Conservation (phyloP, 352 stramenopile species). For the Phytophthora idaei region DNA sequence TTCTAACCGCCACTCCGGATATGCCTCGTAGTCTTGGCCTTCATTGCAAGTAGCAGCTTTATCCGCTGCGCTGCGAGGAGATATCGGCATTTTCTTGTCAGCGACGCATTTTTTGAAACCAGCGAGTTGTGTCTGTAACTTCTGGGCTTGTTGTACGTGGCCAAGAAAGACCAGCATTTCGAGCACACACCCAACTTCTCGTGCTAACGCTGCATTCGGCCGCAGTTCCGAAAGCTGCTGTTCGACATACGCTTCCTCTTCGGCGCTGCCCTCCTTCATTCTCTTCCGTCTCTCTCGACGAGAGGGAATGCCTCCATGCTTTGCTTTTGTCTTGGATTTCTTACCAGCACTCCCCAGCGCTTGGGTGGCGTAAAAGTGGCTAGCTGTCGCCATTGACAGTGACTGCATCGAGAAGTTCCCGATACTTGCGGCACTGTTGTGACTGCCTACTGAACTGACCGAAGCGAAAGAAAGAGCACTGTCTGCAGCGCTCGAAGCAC, state of each 20-base stretch:
- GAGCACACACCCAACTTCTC: conserved; percentile 47
- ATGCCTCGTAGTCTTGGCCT: neutral
- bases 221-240: conserved; percentile 49
- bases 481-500: conserved; percentile 53
- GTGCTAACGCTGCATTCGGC: conserved; percentile 43
- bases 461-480: conserved; percentile 70
- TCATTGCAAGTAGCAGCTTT: neutral
- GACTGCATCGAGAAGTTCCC: conserved; percentile 76
- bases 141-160: conserved; percentile 41
- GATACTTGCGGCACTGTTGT: conserved; percentile 72
- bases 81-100: conserved; percentile 10
- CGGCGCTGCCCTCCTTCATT: conserved; percentile 71
- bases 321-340: conserved; percentile 43
- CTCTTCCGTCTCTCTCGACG: conserved; percentile 61
- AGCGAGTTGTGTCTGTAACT: conserved; percentile 48
- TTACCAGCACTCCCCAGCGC: conserved; percentile 36
- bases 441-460: conserved; percentile 75
- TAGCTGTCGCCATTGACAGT: conserved; percentile 59
- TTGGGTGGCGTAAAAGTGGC: conserved; percentile 77
- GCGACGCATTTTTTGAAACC: conserved; percentile 47
- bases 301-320: conserved; percentile 53
- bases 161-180: conserved; percentile 65
- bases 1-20: conserved; percentile 26
- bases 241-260: conserved; percentile 70
- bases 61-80: neutral